Conservation (phyloP, 305 asterid genomes). For the Rubia occidens region DNA sequence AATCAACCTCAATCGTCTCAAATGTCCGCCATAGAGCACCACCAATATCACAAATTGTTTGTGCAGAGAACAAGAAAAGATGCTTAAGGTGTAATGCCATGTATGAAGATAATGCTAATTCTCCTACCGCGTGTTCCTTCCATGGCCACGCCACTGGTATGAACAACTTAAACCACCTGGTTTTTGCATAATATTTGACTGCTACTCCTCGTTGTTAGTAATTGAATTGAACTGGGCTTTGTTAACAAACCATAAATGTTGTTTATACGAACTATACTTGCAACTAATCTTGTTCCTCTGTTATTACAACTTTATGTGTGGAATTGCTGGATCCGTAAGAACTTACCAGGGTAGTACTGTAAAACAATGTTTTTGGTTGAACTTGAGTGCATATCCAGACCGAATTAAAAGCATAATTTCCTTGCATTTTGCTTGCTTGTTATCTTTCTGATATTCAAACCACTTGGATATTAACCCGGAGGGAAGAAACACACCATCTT, state of each 20-base stretch:
- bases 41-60: constrained; percentile 22
- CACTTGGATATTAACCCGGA: no score
- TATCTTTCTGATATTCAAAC: no score
- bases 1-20: neutral
- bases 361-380: neutral
- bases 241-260: neutral
- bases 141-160: constrained; percentile 50
- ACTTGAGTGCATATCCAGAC: no score
- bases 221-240: neutral
- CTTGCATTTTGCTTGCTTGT: no score
- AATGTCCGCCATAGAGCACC: constrained; percentile 5
- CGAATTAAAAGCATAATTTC: no score
- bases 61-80: constrained; percentile 33
- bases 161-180: neutral
- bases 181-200: neutral
- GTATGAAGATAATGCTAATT: constrained; percentile 23
- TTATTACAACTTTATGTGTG: no score
- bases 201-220: neutral
- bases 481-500: no score
- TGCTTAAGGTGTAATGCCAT: constrained; percentile 51
- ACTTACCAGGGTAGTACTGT: neutral
- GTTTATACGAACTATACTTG: neutral
- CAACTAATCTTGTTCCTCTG: neutral
- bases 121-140: constrained; percentile 20
- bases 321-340: no score